Percentiles rank a stretch among this genome's conserved stretches.
These are phyloP conservation scores for Vitellaria paradoxa DNA, from an alignment of 179 eudicot species.

Conservation along the genomic window DNA sequence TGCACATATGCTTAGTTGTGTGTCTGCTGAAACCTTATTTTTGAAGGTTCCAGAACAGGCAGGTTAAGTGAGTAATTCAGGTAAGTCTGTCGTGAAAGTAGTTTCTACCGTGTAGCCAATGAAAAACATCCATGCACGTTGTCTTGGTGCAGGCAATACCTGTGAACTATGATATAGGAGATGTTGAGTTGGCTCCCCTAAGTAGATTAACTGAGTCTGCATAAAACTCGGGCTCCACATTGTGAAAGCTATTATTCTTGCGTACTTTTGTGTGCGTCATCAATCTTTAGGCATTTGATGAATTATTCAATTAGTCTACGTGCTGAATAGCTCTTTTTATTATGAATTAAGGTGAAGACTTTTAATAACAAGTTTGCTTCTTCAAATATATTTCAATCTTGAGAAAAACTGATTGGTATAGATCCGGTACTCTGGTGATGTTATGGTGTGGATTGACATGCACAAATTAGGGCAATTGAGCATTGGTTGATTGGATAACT, in stretches of 20 bases:
- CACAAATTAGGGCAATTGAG: background rate
- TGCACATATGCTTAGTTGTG: background rate
- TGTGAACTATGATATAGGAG: background rate
- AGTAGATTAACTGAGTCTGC: background rate
- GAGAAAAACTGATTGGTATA: background rate
- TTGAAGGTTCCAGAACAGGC: background rate
- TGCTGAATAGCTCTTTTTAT: background rate
- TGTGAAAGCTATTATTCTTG: background rate
- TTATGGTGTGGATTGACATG: background rate
- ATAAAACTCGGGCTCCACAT: background rate
- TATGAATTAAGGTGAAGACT: background rate
- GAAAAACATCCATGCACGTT: background rate
- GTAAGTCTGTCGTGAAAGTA: background rate
- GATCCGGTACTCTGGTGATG: background rate
- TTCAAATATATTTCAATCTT: background rate
- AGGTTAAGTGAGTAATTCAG: background rate
- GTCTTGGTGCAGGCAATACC: background rate
- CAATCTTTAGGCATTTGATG: background rate
- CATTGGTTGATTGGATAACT: constrained; percentile 5
- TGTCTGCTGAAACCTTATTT: background rate
- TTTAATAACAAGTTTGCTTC: background rate
- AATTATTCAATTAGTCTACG: background rate
- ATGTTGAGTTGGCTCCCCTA: background rate
- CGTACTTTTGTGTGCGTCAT: background rate
- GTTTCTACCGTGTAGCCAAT: background rate